Percentiles rank a stretch among this genome's conserved stretches.
Conservation (phyloP, 495 filamentous ascomycete species). For the Xylaria scruposa region DNA sequence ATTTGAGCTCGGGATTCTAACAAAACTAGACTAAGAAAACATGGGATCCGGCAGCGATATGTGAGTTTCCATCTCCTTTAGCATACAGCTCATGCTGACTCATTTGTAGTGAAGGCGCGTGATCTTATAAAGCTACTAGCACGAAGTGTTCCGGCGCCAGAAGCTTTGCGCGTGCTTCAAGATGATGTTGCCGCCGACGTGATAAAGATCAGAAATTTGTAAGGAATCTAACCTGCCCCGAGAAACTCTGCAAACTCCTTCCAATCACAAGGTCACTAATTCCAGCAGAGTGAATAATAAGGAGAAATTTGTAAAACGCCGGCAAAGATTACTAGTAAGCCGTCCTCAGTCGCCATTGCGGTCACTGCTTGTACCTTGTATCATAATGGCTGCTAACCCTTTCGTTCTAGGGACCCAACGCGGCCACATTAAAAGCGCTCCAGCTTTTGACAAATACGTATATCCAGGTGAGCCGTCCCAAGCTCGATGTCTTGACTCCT, state of each 20-base stretch:
- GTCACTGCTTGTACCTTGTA: neutral
- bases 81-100: constrained; percentile 1
- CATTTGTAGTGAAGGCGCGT: constrained; percentile 71
- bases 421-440: constrained; percentile 81
- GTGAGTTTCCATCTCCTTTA: neutral
- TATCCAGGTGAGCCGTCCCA: constrained; percentile 61
- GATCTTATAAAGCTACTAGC: constrained; percentile 94
- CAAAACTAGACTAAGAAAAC: constrained; percentile 75
- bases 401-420: constrained; percentile 23
- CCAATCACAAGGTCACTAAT: neutral
- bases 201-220: constrained; percentile 74
- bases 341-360: constrained; percentile 32
- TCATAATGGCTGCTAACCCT: constrained; percentile 4
- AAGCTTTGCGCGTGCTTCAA: constrained; percentile 92
- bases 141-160: constrained; percentile 88
- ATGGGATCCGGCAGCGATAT: constrained; percentile 90
- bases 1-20: neutral
- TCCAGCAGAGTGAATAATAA: constrained; percentile 74
- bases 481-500: neutral
- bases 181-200: constrained; percentile 89
- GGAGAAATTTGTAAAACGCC: constrained; percentile 94
- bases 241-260: neutral
- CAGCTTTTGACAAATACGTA: constrained; percentile 95
- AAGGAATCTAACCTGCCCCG: neutral
- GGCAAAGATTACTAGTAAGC: constrained; percentile 85